Evolutionary conservation across 2,329 filamentous ascomycete genomes (phyloP), one percentile per base, ranked within the genome.

Genomic region (Apiospora pterosperma): DNA sequence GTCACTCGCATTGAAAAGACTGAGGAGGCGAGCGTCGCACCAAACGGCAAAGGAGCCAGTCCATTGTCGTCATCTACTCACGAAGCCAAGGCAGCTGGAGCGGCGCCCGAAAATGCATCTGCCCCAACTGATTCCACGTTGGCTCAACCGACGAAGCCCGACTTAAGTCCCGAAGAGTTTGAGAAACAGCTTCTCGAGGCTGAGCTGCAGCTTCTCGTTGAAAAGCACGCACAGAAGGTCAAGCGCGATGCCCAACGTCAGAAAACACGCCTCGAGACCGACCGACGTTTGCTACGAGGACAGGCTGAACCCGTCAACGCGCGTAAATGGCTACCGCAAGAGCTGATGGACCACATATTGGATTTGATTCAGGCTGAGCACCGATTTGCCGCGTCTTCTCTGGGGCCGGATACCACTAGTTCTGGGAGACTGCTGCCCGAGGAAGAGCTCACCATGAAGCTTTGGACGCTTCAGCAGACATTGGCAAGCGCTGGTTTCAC

Each of bases 151-250:
- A 44, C 60, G 25, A 42, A 34, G 28, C 34, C 34, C 23, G 80
- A 85, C 34, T 79, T 95, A 68, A 92, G 88, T 60, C 90, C 95
- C 1, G 95, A 97, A 74, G 92, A 98, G 76, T 91, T 97, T 62
- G 96, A 97, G 74, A 89, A 82, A 68, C 92, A 97, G 72, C 85
- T 98, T 19, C 93, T 97, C 75, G 90, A 93, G 71, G 91, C 93
- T n/a, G 93, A 97, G 72, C 82, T 99, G 41, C 94, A 98, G 76
- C 80, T 92, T 25, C 80, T 97, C 6, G 90, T 98, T 19, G 95
- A 98, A 68, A 96, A 93, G 73, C 82, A 95, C 77, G 90, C 90
- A 0, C 80, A 86, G 44, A 97, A 95, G 76, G 90, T 90, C 67
- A 90, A 90, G 70, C 89, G 90, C 71, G 94, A 97, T 77, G 89